These are phyloP conservation scores for Penicillium thymicola DNA, from an alignment of 2,329 filamentous ascomycete species.

Conservation along the genomic window DNA sequence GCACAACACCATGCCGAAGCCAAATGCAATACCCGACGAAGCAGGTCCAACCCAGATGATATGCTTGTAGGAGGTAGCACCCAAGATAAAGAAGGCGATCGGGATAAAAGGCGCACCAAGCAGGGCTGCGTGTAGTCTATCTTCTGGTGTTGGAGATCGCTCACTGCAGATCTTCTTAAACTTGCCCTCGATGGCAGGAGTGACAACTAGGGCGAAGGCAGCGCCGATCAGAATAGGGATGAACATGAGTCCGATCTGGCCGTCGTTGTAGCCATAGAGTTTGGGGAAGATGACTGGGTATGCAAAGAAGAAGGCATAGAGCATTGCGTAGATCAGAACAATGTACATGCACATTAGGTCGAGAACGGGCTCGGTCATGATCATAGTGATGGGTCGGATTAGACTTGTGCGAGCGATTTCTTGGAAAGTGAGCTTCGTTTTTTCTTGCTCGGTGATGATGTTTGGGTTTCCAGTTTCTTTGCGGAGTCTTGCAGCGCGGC, in stretches of 20 bases:
- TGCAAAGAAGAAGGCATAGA: constrained; percentile 46
- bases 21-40: constrained; percentile 62
- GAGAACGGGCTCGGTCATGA: constrained; percentile 55
- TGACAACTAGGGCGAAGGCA: constrained; percentile 29
- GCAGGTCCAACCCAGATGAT: constrained; percentile 55
- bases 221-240: constrained; percentile 35
- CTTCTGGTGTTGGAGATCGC: constrained; percentile 69
- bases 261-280: constrained; percentile 54
- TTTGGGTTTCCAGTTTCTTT: constrained; percentile 33
- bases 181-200: constrained; percentile 64
- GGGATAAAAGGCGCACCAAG: constrained; percentile 65
- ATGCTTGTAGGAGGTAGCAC: constrained; percentile 59
- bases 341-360: constrained; percentile 70
- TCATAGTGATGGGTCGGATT: constrained; percentile 72
- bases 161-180: constrained; percentile 61
- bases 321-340: constrained; percentile 51
- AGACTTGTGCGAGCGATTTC: constrained; percentile 64
- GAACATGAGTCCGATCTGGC: constrained; percentile 44
- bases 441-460: constrained; percentile 35
- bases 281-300: constrained; percentile 67
- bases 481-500: constrained; percentile 31
- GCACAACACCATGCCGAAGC: constrained; percentile 76
- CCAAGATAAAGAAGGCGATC: constrained; percentile 60
- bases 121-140: constrained; percentile 73
- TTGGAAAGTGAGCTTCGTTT: constrained; percentile 20